Base-by-base conservation (phyloP, 352 stramenopile species). In the Pythium sukuiense region DNA sequence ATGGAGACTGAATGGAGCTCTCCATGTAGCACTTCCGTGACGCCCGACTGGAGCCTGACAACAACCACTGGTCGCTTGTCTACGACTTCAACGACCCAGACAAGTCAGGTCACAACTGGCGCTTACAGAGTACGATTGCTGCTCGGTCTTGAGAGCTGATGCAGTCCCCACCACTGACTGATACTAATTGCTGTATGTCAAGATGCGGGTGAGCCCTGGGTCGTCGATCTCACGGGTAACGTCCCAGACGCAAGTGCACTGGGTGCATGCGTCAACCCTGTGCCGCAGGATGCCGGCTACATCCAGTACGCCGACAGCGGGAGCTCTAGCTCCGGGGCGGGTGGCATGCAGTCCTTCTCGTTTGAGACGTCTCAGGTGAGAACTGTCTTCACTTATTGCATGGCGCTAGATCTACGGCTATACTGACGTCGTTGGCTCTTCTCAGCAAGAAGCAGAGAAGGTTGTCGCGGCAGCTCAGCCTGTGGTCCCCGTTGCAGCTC, bases 1-100 rank as follows among this genome's bases (percentile, higher is more conserved):
- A 24, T 24, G 20, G 20, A 24, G 20, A 24, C 20, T 24, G 20
- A 24, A 24, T 24, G 20, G 0, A 24, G 20, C 20, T 24, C 20
- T 24, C 20, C 20, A 24, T 20, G 16, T 43, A 91, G 82, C 79
- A 90, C 65, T 96, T 98, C 62, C 20, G 46, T 0, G 73, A 85
- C 13, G 89, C 90, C 3, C 76, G 76, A 0, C 64, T 98, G 18
- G 81, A 94, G 55, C 85, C 90, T n/a, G 74, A 70, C 27, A 89
- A 92, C 68, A 98, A 97, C 59, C 85, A 95, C 60, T 98, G 90
- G 90, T 91, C 84, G 43, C 82, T 92, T 32, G 77, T 98, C 16
- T 97, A 94, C 67, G 92, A 98, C 67, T 98, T 98, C 65, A 97
- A 97, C 68, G 90, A 97, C 68, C 87, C 83, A 8, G 79, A 93